Base-by-base conservation (phyloP, 495 filamentous ascomycete species). In the Aspergillus conjunctus region DNA sequence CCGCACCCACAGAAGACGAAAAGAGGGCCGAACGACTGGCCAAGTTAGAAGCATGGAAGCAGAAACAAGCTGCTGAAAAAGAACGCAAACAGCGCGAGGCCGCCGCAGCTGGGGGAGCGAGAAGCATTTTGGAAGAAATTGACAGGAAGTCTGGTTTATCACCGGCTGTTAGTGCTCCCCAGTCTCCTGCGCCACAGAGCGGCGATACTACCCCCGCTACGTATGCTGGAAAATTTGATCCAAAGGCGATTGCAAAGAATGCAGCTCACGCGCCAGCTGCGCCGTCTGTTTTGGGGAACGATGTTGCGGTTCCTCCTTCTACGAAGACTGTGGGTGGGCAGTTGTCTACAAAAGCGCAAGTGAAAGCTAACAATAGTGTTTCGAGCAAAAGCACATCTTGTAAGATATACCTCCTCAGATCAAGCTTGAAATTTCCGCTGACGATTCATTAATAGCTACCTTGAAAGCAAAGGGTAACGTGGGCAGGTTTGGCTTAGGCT, bases 41-140 rank as follows among this genome's bases (percentile, higher is more conserved):
- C 31, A 93, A 92, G 61, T 71, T 96, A 33, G 90, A 93, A 71
- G 91, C 91, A 62, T 96, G 92, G 92, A 96, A 95, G 72, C 87
- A 89, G 71, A 94, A 95, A 66, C 88, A 91, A 62, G 84, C 84
- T 17, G 91, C 90, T 39, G 85, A 92, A 66, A 88, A 89, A 63
- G 89, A 89, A 67, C 82, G 82, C 50, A 92, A 91, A 66, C 87
- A 91, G 70, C 87, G 87, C 56, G 87, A 87, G 64, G 77, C 85
- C n/a, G 77, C 74, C 21, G 81, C 79, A 7, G 73, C 81, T 45
- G 84, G 85, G 49, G 86, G 83, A 46, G 83, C 87, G 48, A 77
- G 85, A 53, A 87, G 81, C 66, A 85, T 92, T 37, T 72, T 92
- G 49, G 85, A 89, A 62, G 87, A 88, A 63, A 91, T 92, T 75